Evolutionary conservation across 768 basidiomycete species (phyloP).

Genomic region (Mrakia frigida): DNA sequence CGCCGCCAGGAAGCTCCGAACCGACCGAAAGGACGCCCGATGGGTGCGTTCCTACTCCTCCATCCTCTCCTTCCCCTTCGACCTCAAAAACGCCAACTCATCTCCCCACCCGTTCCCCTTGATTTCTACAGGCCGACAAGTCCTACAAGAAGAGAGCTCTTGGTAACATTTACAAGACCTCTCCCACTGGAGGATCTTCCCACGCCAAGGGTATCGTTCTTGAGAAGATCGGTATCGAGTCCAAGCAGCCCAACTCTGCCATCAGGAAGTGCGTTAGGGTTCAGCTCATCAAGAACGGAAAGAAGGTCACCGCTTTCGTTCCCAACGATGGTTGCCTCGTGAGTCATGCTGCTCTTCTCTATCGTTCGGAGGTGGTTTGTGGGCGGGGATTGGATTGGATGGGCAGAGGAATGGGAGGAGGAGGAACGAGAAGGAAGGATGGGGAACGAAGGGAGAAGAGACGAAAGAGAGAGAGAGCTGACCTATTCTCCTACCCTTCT

Average conservation of each 20-base stretch:
- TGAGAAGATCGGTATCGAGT: constrained; percentile 99
- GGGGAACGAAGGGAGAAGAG: neutral
- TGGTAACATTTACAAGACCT: constrained; percentile 99
- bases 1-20: constrained; percentile 97
- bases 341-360: neutral
- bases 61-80: neutral
- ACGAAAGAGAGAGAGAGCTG: constrained; percentile 2
- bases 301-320: constrained; percentile 99
- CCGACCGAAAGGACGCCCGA: constrained; percentile 86
- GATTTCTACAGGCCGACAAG: constrained; percentile 74
- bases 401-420: neutral
- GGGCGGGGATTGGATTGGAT: neutral
- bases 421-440: neutral
- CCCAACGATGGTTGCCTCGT: constrained; percentile 89
- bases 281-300: constrained; percentile 99
- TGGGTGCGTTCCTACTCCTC: constrained; percentile 61
- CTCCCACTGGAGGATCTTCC: constrained; percentile 96
- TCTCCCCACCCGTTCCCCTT: constrained; percentile 33
- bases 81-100: neutral
- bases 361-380: too few species aligned
- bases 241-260: constrained; percentile 99
- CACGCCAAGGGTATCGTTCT: constrained; percentile 99
- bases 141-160: constrained; percentile 99
- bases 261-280: constrained; percentile 99
- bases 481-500: neutral